Evolutionary conservation across 192 early-diverging fungal genomes (phyloP).

Genomic region (Borealophlyctis nickersoniae): DNA sequence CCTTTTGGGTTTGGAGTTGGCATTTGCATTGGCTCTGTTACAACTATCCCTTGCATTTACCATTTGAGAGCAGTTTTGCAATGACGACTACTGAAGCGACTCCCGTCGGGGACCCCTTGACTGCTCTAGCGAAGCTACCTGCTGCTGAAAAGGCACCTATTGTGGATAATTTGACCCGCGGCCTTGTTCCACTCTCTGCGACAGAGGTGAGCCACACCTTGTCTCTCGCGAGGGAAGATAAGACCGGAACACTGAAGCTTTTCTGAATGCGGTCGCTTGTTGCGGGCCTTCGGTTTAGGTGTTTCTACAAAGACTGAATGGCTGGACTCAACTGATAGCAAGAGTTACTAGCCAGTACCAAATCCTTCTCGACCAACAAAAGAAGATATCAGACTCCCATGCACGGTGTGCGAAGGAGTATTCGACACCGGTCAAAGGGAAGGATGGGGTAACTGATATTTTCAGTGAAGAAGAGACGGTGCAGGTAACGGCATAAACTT

Average conservation of each 20-base stretch:
- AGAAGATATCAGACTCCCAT: constrained; percentile 33
- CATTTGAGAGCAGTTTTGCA: too few species aligned
- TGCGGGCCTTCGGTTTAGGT: constrained; percentile 18
- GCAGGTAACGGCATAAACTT: too few species aligned
- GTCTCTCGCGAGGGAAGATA: too few species aligned
- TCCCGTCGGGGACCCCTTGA: too few species aligned
- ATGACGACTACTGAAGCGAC: too few species aligned
- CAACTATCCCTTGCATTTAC: too few species aligned
- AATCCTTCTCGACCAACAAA: constrained; percentile 39
- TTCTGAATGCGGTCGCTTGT: background rate
- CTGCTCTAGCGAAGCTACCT: too few species aligned
- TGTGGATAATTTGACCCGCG: constrained; percentile 35
- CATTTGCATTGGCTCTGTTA: too few species aligned
- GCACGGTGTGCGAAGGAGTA: constrained; percentile 28
- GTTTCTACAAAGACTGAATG: constrained; percentile 36
- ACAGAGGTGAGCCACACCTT: constrained; percentile 23
- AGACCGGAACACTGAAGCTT: too few species aligned
- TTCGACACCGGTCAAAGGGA: constrained; percentile 18
- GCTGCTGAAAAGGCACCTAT: constrained; percentile 39
- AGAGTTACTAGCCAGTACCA: constrained; percentile 39
- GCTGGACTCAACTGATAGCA: constrained; percentile 39
- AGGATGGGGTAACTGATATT: constrained; percentile 23
- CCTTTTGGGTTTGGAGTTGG: too few species aligned
- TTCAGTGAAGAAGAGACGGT: constrained; percentile 37
- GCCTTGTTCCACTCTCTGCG: constrained; percentile 26